These are phyloP conservation scores for Saccharomycopsis capsularis DNA, from an alignment of 805 yeast genomes.

Conservation along the genomic window DNA sequence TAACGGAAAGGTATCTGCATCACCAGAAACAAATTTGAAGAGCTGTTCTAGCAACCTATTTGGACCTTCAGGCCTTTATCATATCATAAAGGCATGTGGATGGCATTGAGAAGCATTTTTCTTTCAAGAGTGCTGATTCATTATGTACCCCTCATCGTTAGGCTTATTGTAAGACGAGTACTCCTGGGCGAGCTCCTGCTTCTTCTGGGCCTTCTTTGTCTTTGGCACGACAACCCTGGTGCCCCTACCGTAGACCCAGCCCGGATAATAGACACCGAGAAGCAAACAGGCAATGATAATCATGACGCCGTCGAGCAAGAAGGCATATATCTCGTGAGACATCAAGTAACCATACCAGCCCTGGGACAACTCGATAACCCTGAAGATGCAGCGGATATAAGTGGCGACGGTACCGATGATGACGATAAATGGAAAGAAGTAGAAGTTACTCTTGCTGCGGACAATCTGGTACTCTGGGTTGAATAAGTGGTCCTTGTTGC, in stretches of 20 bases:
- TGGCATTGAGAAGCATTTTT: too few relatives aligned
- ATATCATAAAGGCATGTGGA: too few relatives aligned
- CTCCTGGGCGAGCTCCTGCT: too few relatives aligned
- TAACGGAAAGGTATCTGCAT: too few relatives aligned
- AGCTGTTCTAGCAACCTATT: too few relatives aligned
- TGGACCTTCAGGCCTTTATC: too few relatives aligned
- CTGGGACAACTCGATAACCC: constrained; percentile 61
- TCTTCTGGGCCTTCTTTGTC: too few relatives aligned
- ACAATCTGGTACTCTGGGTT: constrained; percentile 31
- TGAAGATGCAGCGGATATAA: constrained; percentile 61
- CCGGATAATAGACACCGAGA: constrained; percentile 49
- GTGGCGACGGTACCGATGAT: constrained; percentile 44
- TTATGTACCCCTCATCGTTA: too few relatives aligned
- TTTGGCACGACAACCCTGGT: constrained; percentile 23
- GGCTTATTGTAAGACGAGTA: too few relatives aligned
- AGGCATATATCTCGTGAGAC: constrained; percentile 48
- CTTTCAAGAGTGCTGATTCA: too few relatives aligned
- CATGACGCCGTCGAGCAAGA: constrained; percentile 57
- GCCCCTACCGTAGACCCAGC: constrained; percentile 39
- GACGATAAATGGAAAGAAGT: constrained; percentile 23
- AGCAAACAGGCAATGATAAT: constrained; percentile 48
- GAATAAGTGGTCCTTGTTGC: constrained; percentile 24
- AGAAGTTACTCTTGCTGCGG: not conserved
- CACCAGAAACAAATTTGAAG: too few relatives aligned
- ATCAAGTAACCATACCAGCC: constrained; percentile 68